Evolutionary conservation across 192 early-diverging fungal species (phyloP), one percentile per base, ranked within the genome.

Genomic region (Diversispora eburnea): DNA sequence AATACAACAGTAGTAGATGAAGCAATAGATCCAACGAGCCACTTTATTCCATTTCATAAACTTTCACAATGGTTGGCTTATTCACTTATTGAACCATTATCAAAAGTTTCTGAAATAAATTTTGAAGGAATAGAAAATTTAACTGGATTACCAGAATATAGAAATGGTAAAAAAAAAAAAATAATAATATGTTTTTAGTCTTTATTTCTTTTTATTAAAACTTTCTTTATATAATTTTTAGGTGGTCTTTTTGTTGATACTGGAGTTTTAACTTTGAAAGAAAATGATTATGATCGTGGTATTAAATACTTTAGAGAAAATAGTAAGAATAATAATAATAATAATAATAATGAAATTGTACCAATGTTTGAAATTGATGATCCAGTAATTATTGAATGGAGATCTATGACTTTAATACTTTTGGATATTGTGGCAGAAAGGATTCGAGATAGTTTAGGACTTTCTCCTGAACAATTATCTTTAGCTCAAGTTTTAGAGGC

Each of bases 61-160:
- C 85, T 98, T 57, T 93, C 94, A 6, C 96, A 98, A 77, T 98
- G 96, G 96, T 88, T 98, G 51, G 92, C 94, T 1, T 96, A 95
- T 81, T 95, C 94, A 3, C 83, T 96, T 49, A 85, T 95, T 79
- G 96, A 96, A 56, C 87, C 91, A 5, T 75, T 96, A 15, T 83
- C 84, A 57, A 82, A 84, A 22, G 39, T 77, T n/a, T n/a, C 81
- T 9, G 72, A 68, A 33, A 66, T 84, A 41, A 79, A 61, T 4
- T 78, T 92, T 54, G 75, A 78, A 7, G 90, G 89, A 13, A 72
- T 86, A 7, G 88, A 91, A 45, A 62, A 78, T 7, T 84, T 98
- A 77, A 98, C 96, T 2, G 96, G 96, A 7, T 80, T 98, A 47
- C 89, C 91, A 41, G 91, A 93, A 77, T 94, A 92, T 75, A 84